A percentile compares a stretch with the other conserved stretches of the same genome.
These are phyloP conservation scores for Hypomyces perniciosus DNA, from an alignment of 2,329 filamentous ascomycete species.

Conservation along the genomic window DNA sequence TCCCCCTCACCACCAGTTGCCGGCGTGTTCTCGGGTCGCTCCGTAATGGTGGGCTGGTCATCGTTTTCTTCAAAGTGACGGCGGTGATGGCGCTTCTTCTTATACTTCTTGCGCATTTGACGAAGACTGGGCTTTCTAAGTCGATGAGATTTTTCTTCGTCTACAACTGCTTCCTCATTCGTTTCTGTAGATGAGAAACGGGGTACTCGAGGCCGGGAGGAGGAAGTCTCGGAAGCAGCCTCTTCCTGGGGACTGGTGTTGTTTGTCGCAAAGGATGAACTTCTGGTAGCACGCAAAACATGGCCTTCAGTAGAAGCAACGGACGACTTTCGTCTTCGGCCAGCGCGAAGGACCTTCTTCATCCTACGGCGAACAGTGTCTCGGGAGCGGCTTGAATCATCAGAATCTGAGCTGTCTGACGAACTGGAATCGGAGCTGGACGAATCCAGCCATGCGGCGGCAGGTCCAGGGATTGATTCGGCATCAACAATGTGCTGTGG, in stretches of 20 bases:
- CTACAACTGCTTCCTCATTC: conserved; percentile 41
- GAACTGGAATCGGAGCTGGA: conserved; percentile 52
- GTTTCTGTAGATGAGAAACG: conserved; percentile 32
- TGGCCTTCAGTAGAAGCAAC: conserved; percentile 58
- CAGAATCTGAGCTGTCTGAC: conserved; percentile 63
- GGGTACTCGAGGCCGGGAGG: conserved; percentile 30
- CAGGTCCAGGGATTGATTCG: conserved; percentile 78
- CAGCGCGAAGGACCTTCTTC: conserved; percentile 65
- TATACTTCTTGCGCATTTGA: conserved; percentile 37
- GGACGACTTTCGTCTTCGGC: conserved; percentile 72
- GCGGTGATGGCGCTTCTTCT: conserved; percentile 38
- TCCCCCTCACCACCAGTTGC: conserved; percentile 29
- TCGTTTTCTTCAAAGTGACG: conserved; percentile 26
- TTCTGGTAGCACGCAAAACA: conserved; percentile 28
- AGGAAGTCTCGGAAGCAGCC: conserved; percentile 32
- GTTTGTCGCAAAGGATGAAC: conserved; percentile 37
- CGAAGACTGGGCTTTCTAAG: conserved; percentile 30
- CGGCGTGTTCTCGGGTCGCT: conserved; percentile 20
- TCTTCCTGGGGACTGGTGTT: conserved; percentile 32
- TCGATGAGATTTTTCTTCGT: conserved; percentile 33
- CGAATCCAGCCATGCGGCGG: conserved; percentile 74
- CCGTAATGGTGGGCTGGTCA: conserved; percentile 28
- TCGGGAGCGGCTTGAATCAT: conserved; percentile 49
- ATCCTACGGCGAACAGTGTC: conserved; percentile 68
- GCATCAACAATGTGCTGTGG: conserved; percentile 91